Base-by-base conservation (phyloP, 2,329 filamentous ascomycete species). In the Trichocomaceae sp. region DNA sequence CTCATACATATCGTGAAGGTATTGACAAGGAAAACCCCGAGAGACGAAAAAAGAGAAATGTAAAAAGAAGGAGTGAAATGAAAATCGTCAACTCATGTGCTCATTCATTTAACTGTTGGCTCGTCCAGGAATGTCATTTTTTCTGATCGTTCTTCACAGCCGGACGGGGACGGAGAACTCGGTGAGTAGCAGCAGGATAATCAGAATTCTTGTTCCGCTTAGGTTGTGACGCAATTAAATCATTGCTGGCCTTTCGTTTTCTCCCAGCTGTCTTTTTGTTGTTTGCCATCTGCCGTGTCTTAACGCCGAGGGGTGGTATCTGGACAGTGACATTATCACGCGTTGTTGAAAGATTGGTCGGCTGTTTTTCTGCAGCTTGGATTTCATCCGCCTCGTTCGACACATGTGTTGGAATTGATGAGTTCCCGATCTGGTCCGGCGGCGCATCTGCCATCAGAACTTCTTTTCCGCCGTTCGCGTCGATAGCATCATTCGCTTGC, bases 211-310 rank as follows among this genome's bases (percentile, higher is more conserved):
- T 53, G 33, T 20, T 10, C 20, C 51, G 22, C 22, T 47, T 53
- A 37, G 44, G 44, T 26, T 41, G 44, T 31, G 42, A 22, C 9
- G 22, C n/a, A 23, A 35, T 10, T 19, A 39, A 20, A 12, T 47
- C 51, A 31, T 17, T 29, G 12, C 51, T 47, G 44, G 44, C 22
- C 41, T 31, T 45, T 47, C 51, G 51, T 17, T 53, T 53, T 39
- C 19, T 20, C 20, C 44, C 9, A 8, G 31, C 15, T 2, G n/a
- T 6, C 13, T 10, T 19, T 19, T 47, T 23, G n/a, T 42, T 53
- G 9, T 37, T 39, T 37, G 22, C 15, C 33, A 33, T 41, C 29
- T 39, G 51, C 5, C 51, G 44, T n/a, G 22, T 42, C 33, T 53
- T 39, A 9, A 9, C 12, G 39, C 17, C 22, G 12, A 6, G 19